Conservation (phyloP, 192 early-diverging fungal genomes). For the Piromyces finnis region DNA sequence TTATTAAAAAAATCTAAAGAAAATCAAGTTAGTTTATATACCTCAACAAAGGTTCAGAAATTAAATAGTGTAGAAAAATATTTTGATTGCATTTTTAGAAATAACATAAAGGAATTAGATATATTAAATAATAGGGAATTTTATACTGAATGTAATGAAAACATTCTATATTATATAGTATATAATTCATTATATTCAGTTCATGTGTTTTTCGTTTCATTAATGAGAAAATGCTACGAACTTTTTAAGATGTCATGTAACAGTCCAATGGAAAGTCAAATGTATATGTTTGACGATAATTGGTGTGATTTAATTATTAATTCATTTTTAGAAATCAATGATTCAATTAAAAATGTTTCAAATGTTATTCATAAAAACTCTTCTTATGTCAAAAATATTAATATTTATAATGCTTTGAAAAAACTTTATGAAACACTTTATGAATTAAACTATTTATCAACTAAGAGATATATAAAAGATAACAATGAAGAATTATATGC, state of each 20-base stretch:
- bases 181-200: not conserved
- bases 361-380: not conserved
- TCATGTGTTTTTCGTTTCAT: not conserved
- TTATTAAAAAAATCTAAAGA: not conserved
- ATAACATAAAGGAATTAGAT: not conserved
- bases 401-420: not conserved
- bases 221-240: not conserved
- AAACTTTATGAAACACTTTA: not conserved
- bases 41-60: not conserved
- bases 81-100: not conserved
- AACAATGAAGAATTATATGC: not conserved
- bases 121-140: not conserved
- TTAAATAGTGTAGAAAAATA: not conserved
- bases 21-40: not conserved
- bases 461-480: not conserved
- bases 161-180: not conserved
- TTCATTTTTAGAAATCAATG: not conserved
- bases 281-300: not conserved
- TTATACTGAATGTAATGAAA: not conserved
- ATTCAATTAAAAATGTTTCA: not conserved
- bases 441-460: not conserved
- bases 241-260: not conserved
- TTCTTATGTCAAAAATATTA: not conserved
- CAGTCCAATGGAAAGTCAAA: not conserved
- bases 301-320: not conserved